Evolutionary conservation across 148 eudicot genomes (phyloP).

Genomic region (Dianthus caryophyllus): DNA sequence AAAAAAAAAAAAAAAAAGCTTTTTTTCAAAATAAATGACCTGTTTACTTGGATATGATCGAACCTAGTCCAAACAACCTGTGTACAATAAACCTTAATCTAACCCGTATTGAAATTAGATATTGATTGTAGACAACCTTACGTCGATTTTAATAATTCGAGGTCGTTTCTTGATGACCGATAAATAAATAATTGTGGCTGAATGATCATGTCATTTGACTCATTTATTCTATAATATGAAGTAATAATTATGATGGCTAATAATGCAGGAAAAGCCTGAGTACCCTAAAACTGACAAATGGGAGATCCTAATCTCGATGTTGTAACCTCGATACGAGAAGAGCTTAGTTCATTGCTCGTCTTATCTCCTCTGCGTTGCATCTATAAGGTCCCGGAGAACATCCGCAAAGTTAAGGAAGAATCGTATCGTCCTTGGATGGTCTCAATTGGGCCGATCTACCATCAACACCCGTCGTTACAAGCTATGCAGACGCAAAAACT

Average conservation of each 20-base stretch:
- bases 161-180: too few species aligned
- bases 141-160: too few species aligned
- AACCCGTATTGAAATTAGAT: too few species aligned
- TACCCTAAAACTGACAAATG: background rate
- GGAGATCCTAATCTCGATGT: background rate
- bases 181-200: too few species aligned
- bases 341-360: background rate
- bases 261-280: background rate
- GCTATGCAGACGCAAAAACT: conserved; percentile 24
- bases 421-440: conserved; percentile 19
- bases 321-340: conserved; percentile 4
- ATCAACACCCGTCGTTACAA: conserved; percentile 11
- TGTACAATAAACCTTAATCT: too few species aligned
- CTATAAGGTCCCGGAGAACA: conserved; percentile 19
- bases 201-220: too few species aligned
- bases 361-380: conserved; percentile 8
- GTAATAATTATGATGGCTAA: background rate
- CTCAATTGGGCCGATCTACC: conserved; percentile 24
- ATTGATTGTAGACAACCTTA: too few species aligned
- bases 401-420: conserved; percentile 17
- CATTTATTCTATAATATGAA: too few species aligned
- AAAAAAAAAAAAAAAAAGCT: too few species aligned
- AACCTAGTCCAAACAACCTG: too few species aligned
- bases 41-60: too few species aligned
- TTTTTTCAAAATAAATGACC: too few species aligned